Conservation (phyloP, 176 grass and related monocot genomes). For the Cenchrus americanus region DNA sequence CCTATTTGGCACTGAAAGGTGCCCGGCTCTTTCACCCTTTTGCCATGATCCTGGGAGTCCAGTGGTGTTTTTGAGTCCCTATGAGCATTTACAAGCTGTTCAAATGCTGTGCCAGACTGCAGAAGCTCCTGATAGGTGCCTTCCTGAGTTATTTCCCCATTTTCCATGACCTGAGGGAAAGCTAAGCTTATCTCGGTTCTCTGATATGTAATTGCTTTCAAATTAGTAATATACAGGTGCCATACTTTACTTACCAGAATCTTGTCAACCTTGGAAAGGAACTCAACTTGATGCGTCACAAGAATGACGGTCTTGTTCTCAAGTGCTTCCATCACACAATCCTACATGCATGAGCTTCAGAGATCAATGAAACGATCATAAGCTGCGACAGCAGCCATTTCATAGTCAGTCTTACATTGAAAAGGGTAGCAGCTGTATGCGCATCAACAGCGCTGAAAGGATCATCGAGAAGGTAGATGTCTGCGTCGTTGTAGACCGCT, state of each 20-base stretch:
- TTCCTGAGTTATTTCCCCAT: conserved; percentile 73
- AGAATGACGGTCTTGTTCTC: conserved; percentile 78
- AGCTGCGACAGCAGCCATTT: not conserved
- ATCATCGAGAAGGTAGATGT: conserved; percentile 77
- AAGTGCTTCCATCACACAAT: conserved; percentile 73
- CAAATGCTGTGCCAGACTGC: conserved; percentile 62
- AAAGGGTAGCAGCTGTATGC: conserved; percentile 69
- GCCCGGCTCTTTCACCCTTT: not conserved
- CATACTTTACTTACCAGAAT: conserved; percentile 72
- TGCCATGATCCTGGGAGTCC: conserved; percentile 33
- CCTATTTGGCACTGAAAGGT: conserved; percentile 28
- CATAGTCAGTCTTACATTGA: conserved; percentile 56
- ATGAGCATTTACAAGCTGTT: conserved; percentile 73
- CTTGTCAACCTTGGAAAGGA: conserved; percentile 77
- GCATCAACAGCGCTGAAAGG: conserved; percentile 86
- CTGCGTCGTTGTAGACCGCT: conserved; percentile 67
- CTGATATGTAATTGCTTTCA: not conserved
- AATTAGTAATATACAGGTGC: not conserved
- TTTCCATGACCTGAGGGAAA: conserved; percentile 69
- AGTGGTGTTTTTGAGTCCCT: conserved; percentile 50
- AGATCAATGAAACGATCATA: not conserved
- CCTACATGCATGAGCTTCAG: conserved; percentile 44
- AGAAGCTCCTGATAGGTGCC: conserved; percentile 67
- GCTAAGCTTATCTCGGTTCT: not conserved
- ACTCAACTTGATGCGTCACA: conserved; percentile 94